Evolutionary conservation across 2,329 filamentous ascomycete genomes (phyloP).

Genomic region (Penicillium sp.): DNA sequence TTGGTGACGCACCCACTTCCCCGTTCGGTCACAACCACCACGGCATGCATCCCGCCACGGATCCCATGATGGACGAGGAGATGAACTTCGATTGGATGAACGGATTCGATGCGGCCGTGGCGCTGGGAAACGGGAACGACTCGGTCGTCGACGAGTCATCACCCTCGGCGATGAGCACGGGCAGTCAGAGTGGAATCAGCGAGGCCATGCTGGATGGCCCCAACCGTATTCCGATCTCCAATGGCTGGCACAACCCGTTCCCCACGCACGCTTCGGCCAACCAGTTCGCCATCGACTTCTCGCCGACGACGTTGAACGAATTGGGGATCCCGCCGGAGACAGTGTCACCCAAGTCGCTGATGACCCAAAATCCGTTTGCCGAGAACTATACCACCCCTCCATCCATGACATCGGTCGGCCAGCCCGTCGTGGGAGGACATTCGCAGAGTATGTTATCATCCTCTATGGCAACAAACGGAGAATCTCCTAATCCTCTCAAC

Average conservation of each 20-base stretch:
- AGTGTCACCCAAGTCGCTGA: conserved; percentile 72
- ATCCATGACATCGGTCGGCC: conserved; percentile 71
- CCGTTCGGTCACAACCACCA: conserved; percentile 45
- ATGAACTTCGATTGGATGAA: conserved; percentile 82
- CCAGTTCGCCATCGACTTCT: conserved; percentile 73
- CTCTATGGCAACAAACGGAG: conserved; percentile 44
- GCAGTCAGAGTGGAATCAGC: conserved; percentile 75
- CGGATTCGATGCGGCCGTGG: conserved; percentile 75
- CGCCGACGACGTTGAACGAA: conserved; percentile 72
- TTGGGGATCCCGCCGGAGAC: conserved; percentile 67
- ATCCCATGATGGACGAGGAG: conserved; percentile 63
- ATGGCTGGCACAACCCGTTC: conserved; percentile 67
- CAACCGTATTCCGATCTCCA: conserved; percentile 59
- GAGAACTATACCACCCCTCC: conserved; percentile 79
- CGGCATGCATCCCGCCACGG: conserved; percentile 55
- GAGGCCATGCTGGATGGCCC: conserved; percentile 84
- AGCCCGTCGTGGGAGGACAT: conserved; percentile 66
- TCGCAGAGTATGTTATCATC: conserved; percentile 52
- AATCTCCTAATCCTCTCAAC: conserved; percentile 48
- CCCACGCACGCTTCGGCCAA: conserved; percentile 66
- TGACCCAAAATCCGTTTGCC: conserved; percentile 64
- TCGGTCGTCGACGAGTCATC: conserved; percentile 88
- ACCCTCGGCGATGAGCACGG: conserved; percentile 91
- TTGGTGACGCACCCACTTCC: conserved; percentile 42
- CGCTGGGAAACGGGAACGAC: conserved; percentile 68